Conservation (phyloP, 1,284 basidiomycete genomes). For the Ganoderma meredithae region DNA sequence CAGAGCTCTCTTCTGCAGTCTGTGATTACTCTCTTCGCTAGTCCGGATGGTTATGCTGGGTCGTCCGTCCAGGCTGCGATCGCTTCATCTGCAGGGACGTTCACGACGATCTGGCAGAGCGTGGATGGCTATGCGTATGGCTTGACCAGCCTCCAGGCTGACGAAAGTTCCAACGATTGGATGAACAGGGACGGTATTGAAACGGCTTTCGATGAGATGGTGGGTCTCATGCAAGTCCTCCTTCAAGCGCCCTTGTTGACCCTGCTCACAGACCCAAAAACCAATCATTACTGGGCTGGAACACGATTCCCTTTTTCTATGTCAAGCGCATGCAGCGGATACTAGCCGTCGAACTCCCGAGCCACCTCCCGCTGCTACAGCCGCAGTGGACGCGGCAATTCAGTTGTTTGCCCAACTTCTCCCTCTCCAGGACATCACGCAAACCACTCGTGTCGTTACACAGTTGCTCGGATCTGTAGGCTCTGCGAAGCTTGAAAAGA, state of each 20-base stretch:
- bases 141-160: constrained; percentile 76
- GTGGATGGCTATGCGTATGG: constrained; percentile 94
- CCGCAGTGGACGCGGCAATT: constrained; percentile 90
- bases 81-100: constrained; percentile 85
- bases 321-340: constrained; percentile 56
- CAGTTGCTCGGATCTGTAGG: constrained; percentile 76
- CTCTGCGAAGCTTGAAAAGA: constrained; percentile 87
- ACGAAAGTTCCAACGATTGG: constrained; percentile 56
- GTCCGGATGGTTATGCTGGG: constrained; percentile 80
- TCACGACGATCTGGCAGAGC: constrained; percentile 88
- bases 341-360: constrained; percentile 58
- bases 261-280: constrained; percentile 63
- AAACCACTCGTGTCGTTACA: constrained; percentile 72
- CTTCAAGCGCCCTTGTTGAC: neutral
- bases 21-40: constrained; percentile 86
- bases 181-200: constrained; percentile 84
- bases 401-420: constrained; percentile 86
- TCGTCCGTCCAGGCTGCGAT: constrained; percentile 94
- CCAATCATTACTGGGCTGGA: constrained; percentile 89
- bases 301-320: constrained; percentile 85
- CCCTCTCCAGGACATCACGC: constrained; percentile 78
- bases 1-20: constrained; percentile 87
- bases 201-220: constrained; percentile 77
- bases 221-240: constrained; percentile 44
- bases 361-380: constrained; percentile 81